Percentiles rank a stretch among this genome's conserved stretches.
Evolutionary conservation across 805 yeast species (phyloP).

Genomic region (Saccharomycopsis fermentans): DNA sequence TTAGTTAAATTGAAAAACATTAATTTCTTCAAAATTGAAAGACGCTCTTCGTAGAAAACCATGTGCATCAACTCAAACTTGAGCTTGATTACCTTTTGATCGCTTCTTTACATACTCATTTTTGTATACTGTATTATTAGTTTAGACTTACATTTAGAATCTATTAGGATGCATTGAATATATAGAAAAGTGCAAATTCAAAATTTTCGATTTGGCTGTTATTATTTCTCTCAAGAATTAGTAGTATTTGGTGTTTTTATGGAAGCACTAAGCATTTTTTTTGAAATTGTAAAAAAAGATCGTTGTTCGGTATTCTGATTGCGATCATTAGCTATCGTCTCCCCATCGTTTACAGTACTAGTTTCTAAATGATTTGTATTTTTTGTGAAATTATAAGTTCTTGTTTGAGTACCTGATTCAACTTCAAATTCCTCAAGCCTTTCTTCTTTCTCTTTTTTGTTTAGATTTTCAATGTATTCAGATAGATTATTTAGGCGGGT

Average conservation of each 20-base stretch:
- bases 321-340: background rate
- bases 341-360: background rate
- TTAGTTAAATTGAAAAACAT: no score
- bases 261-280: background rate
- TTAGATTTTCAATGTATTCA: background rate
- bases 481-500: background rate
- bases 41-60: no score
- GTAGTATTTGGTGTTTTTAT: background rate
- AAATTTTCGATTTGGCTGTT: background rate
- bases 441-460: background rate
- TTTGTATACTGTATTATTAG: background rate
- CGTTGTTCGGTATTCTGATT: background rate
- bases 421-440: background rate
- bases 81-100: background rate
- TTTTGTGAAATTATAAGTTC: background rate
- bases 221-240: background rate
- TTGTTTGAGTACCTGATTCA: background rate
- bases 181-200: background rate
- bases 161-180: background rate
- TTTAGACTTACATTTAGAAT: background rate
- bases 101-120: background rate
- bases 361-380: background rate
- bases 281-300: background rate
- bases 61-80: no score
- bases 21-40: no score